Evolutionary conservation across 129 eudicot genomes (phyloP).

Genomic region (Chrysanthemum lavandulifolium): DNA sequence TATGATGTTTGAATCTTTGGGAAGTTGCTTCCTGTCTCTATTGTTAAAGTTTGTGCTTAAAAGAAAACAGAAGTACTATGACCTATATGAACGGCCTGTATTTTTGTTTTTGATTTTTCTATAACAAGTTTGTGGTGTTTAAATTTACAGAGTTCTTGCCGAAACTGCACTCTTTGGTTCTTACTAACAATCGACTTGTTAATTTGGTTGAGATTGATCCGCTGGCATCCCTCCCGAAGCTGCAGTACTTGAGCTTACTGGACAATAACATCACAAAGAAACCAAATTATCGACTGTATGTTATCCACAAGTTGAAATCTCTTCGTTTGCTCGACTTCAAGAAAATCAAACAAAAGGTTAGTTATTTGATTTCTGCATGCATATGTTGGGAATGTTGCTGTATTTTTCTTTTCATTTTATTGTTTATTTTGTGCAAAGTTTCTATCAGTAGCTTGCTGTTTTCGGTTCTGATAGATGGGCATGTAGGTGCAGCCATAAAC

Average conservation of each 20-base stretch:
- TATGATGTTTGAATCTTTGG: no score
- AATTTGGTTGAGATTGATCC: constrained; percentile 98
- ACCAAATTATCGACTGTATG: constrained; percentile 91
- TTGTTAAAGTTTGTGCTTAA: no score
- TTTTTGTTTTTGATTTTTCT: constrained; percentile 16
- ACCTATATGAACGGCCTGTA: no score
- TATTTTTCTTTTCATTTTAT: no score
- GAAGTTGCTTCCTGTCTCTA: no score
- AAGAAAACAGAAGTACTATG: no score
- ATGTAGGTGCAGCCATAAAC: constrained; percentile 7
- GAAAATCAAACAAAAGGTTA: constrained; percentile 94
- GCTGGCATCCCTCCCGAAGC: constrained; percentile 86
- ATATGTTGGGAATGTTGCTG: no score
- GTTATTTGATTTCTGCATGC: constrained; percentile 1
- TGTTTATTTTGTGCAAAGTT: constrained; percentile 7
- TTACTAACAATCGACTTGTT: constrained; percentile 90
- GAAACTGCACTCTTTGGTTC: constrained; percentile 89
- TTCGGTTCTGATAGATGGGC: constrained; percentile 3
- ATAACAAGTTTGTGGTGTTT: constrained; percentile 37
- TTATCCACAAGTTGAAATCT: constrained; percentile 82
- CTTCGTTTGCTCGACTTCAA: constrained; percentile 87
- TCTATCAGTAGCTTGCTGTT: constrained; percentile 6
- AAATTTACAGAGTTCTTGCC: constrained; percentile 89
- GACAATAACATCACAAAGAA: constrained; percentile 90
- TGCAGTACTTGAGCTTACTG: constrained; percentile 78